Conservation (phyloP, 2,329 filamentous ascomycete genomes). For the Elsinoe perseae region DNA sequence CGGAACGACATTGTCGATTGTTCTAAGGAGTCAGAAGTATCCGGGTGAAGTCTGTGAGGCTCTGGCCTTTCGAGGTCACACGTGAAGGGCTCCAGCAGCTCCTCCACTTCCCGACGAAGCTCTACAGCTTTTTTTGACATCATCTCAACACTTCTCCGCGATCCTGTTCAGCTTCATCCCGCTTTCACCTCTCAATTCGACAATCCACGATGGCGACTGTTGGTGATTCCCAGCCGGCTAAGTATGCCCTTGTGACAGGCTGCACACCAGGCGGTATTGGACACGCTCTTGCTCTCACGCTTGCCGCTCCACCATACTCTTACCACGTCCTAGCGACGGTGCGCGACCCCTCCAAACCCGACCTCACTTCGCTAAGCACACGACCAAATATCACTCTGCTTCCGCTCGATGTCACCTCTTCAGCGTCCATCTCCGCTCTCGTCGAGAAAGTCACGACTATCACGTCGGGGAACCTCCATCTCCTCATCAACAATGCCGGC, state of each 20-base stretch:
- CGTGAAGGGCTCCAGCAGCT: no score
- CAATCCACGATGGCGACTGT: slow-evolving; percentile 6
- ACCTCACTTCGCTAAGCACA: not conserved
- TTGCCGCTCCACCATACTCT: slow-evolving; percentile 8
- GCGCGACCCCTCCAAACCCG: slow-evolving; percentile 35
- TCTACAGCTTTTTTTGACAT: not conserved
- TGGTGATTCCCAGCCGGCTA: slow-evolving; percentile 14
- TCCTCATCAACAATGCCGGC: slow-evolving; percentile 53
- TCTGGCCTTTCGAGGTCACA: no score
- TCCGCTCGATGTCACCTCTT: slow-evolving; percentile 45
- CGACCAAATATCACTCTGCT: slow-evolving; percentile 40
- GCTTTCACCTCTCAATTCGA: not conserved
- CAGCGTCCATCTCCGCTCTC: slow-evolving; percentile 42
- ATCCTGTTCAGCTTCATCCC: not conserved
- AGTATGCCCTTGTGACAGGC: slow-evolving; percentile 31
- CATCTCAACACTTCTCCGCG: not conserved
- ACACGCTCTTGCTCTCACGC: slow-evolving; percentile 48
- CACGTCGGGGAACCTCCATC: slow-evolving; percentile 46
- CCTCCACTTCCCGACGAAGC: slow-evolving; percentile 11
- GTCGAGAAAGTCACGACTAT: slow-evolving; percentile 40
- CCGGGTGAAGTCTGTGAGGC: not conserved
- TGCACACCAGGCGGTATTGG: slow-evolving; percentile 51
- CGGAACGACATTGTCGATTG: no score
- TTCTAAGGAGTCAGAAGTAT: no score
- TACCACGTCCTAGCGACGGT: slow-evolving; percentile 56